Evolutionary conservation across 768 basidiomycete genomes (phyloP).

Genomic region (Hydnomerulius pinastri): DNA sequence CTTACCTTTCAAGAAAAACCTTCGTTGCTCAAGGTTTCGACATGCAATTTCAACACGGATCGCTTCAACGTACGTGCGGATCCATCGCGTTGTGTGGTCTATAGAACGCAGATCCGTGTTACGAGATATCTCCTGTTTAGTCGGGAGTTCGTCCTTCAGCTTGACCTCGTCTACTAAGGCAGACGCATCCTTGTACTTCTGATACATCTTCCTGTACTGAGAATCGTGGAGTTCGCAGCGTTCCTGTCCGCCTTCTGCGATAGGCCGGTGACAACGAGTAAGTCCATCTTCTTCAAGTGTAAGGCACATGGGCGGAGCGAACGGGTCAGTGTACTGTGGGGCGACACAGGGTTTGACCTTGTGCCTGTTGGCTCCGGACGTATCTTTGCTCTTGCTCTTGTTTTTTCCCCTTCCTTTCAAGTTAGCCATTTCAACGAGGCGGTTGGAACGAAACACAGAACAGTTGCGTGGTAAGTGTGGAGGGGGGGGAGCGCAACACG

Average conservation of each 20-base stretch:
- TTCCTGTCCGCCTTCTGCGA: constrained; percentile 17
- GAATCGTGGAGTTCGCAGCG: constrained; percentile 28
- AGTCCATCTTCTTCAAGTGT: constrained; percentile 27
- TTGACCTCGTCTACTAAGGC: constrained; percentile 23
- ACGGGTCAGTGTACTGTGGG: no score
- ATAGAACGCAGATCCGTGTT: constrained; percentile 12
- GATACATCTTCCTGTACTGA: constrained; percentile 26
- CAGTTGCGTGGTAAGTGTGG: no score
- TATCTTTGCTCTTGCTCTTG: no score
- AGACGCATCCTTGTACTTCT: constrained; percentile 30
- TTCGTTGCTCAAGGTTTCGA: constrained; percentile 28
- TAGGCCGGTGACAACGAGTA: constrained; percentile 21
- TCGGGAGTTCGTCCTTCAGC: constrained; percentile 14
- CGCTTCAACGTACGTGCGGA: constrained; percentile 32
- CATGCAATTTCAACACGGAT: constrained; percentile 34
- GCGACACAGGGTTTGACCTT: no score
- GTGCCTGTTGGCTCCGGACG: no score
- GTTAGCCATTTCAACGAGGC: no score
- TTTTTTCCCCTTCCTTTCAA: no score
- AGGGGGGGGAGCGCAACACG: no score
- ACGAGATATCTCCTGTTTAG: constrained; percentile 11
- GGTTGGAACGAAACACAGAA: no score
- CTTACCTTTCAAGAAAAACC: constrained; percentile 36
- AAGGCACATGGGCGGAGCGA: constrained; percentile 6
- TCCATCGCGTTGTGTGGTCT: constrained; percentile 21